Percentiles rank a stretch among this genome's conserved stretches.
phyloP scores from a whole-genome alignment of 2,329 filamentous ascomycete species.

The Fusarium staphyleae region DNA sequence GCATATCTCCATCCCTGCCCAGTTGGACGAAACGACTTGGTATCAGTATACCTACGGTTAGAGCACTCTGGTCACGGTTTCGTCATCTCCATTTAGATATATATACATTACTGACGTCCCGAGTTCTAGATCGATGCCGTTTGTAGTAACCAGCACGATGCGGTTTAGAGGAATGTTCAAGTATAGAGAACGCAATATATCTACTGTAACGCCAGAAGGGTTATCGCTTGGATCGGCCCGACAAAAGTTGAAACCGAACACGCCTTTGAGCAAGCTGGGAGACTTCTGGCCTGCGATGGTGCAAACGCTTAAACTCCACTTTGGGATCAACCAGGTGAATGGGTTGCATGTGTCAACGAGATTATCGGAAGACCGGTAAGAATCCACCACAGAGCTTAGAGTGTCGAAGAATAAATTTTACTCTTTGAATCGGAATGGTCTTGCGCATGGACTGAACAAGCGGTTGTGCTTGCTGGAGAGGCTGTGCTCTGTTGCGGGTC shows the following conservation, averaged over 20 bases:
- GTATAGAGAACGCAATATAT: conserved; percentile 39
- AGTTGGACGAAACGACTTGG: conserved; percentile 11
- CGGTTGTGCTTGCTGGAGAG: conserved; percentile 9
- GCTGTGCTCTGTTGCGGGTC: conserved; percentile 8
- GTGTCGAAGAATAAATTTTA: too few relatives aligned
- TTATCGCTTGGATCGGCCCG: conserved; percentile 18
- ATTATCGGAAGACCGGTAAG: conserved; percentile 12
- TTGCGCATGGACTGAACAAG: conserved; percentile 16
- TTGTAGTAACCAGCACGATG: conserved; percentile 41
- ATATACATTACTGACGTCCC: too few relatives aligned
- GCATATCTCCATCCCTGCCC: conserved; percentile 2
- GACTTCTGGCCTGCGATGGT: conserved; percentile 1
- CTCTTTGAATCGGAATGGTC: not conserved
- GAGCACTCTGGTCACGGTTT: too few relatives aligned
- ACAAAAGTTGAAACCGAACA: conserved; percentile 4
- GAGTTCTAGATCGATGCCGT: conserved; percentile 33
- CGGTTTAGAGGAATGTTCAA: conserved; percentile 35
- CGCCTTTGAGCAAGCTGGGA: conserved; percentile 6
- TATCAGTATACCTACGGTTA: conserved; percentile 14
- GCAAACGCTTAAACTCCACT: not conserved
- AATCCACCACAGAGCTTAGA: not conserved
- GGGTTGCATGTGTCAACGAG: conserved; percentile 12
- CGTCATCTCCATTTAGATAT: too few relatives aligned
- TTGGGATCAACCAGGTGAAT: conserved; percentile 8
- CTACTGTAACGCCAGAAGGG: conserved; percentile 22